A percentile compares a stretch with the other conserved stretches of the same genome.
phyloP scores from a whole-genome alignment of 441 rosid genomes.

The Euphorbia neoarborescens region DNA sequence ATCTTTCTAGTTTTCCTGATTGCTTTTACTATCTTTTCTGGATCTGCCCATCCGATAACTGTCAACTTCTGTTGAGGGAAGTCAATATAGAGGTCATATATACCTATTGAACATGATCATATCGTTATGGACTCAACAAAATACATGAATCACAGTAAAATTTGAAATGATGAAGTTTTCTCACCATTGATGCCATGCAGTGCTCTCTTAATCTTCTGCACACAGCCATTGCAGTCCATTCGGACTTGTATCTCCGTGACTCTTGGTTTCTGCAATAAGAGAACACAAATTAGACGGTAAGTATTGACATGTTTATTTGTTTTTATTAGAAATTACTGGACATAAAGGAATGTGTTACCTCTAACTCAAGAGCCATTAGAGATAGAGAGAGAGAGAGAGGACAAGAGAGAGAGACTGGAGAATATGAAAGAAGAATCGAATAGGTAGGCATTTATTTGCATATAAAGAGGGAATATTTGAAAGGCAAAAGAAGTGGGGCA shows the following conservation, averaged over 20 bases:
- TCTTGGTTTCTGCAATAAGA: constrained; percentile 42
- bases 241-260: constrained; percentile 64
- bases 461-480: constrained; percentile 42
- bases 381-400: constrained; percentile 19
- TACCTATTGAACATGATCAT: constrained; percentile 33
- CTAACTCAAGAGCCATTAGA: constrained; percentile 41
- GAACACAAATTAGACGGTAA: background rate
- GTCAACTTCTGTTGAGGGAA: constrained; percentile 58
- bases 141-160: background rate
- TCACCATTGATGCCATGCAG: constrained; percentile 53
- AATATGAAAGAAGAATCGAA: constrained; percentile 34
- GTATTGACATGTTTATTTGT: background rate
- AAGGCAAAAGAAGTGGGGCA: constrained; percentile 48
- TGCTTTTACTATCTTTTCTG: constrained; percentile 54
- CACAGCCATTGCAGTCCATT: constrained; percentile 72
- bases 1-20: constrained; percentile 56
- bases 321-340: background rate
- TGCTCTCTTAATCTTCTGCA: constrained; percentile 70
- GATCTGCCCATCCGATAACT: constrained; percentile 65
- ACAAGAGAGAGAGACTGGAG: constrained; percentile 21
- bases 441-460: constrained; percentile 40
- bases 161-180: background rate
- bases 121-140: background rate
- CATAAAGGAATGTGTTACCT: constrained; percentile 27
- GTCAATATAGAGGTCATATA: constrained; percentile 49